phyloP scores from a whole-genome alignment of 2,329 filamentous ascomycete species.

The Davidsoniella eucalypti region DNA sequence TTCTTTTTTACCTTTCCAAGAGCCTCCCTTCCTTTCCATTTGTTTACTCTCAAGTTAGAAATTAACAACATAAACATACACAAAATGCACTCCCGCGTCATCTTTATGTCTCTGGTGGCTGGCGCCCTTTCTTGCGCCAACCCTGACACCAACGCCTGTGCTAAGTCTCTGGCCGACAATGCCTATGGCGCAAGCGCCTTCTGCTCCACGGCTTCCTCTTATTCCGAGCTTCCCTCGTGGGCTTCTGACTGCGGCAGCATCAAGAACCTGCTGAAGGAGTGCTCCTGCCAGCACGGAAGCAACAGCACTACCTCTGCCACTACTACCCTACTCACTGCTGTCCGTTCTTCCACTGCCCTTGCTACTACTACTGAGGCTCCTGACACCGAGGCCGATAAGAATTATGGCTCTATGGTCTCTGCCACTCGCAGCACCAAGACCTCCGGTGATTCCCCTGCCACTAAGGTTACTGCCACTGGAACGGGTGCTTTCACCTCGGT shows the following conservation, averaged over 20 bases:
- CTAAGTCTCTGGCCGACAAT: conserved; percentile 14
- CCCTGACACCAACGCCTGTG: conserved; percentile 15
- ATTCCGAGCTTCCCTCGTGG: conserved; percentile 18
- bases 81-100: conserved; percentile 11
- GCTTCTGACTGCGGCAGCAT: conserved; percentile 18
- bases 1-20: not conserved
- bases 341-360: not conserved
- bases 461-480: not conserved
- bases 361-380: not conserved
- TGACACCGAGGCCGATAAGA: not conserved
- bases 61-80: not conserved
- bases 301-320: conserved; percentile 8
- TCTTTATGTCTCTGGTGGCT: conserved; percentile 8
- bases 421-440: not conserved
- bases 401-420: not conserved
- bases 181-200: conserved; percentile 12
- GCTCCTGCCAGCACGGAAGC: conserved; percentile 18
- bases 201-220: conserved; percentile 17
- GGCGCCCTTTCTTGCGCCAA: conserved; percentile 9
- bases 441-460: not conserved
- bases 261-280: conserved; percentile 20
- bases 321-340: not conserved
- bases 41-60: not conserved
- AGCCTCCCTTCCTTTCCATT: not conserved
- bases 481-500: not conserved